Base-by-base conservation (phyloP, 2,329 filamentous ascomycete species). In the Aspergillus quadricinctus region DNA sequence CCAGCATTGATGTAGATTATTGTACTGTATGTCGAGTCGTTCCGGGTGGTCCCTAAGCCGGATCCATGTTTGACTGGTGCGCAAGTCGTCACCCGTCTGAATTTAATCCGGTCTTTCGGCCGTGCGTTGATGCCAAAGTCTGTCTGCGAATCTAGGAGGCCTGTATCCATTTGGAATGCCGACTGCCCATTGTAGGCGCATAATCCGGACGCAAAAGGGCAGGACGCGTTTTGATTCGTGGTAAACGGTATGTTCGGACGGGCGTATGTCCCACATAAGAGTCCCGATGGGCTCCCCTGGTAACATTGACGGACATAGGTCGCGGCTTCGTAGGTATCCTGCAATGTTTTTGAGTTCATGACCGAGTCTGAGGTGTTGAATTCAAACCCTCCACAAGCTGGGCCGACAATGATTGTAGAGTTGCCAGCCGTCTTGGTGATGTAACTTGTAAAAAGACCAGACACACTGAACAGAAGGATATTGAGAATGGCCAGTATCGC, bases 381-480 rank as follows among this genome's bases (percentile, higher is more conserved):
- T 3, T 14, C 1, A 50, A 51, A 35, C 8, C 27, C 10, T 11
- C 66, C 71, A 55, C 70, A 74, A 11, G 64, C 53, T 1, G 59
- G 56, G 10, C 70, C 66, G 14, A 49, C 43, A 3, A 75, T 58
- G 1, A 75, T 59, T 1, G 69, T 65, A 49, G 73, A 66, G 28
- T 71, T 68, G 1, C 69, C 69, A 1, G 64, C 59, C 14, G 61
- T 56, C 14, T 66, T 68, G 2, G 69, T 65, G 37, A 75, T 62
- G 14, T 64, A 64, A 0, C 70, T 71, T 1, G 71, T 72, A 51
- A 73, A 69, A 4, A 73, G 61, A 51, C 68, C 66, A 31, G 69
- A 64, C 3, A 65, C 53, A 8, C 54, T 62, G 31, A 71, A 70
- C 4, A 62, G 49, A 1, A 56, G 35, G 6, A 68, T 46, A 49